These are phyloP conservation scores for Diaporthe helianthi DNA, from an alignment of 2,329 filamentous ascomycete genomes.

Conservation along the genomic window DNA sequence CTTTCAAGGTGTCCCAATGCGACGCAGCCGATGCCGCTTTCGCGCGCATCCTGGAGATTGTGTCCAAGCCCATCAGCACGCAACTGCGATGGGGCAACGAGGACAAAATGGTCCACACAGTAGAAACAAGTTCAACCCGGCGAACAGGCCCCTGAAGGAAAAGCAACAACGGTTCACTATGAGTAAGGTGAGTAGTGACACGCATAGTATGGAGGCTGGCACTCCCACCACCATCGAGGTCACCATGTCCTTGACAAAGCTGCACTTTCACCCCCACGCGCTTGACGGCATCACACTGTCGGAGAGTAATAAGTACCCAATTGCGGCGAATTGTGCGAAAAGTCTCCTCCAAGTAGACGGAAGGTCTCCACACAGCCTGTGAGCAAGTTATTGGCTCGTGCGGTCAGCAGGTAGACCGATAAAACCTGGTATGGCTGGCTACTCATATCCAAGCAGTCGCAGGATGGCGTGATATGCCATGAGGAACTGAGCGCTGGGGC, in stretches of 20 bases:
- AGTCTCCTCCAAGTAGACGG: not conserved
- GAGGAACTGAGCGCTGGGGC: not conserved
- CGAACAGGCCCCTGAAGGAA: not conserved
- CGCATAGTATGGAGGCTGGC: not conserved
- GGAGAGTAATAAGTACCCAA: not conserved
- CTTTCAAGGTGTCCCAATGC: not conserved
- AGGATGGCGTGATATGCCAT: not conserved
- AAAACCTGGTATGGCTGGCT: not conserved
- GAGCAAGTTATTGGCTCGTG: not conserved
- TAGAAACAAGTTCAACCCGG: not conserved
- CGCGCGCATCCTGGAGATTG: not conserved
- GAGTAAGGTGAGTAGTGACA: not conserved
- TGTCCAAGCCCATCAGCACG: not conserved
- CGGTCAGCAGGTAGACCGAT: not conserved
- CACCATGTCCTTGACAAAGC: not conserved
- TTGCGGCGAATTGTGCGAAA: conserved; percentile 1
- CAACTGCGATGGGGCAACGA: not conserved
- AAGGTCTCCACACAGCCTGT: not conserved
- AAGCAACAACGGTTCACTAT: not conserved
- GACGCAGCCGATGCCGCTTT: not conserved
- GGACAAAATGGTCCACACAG: too few species aligned
- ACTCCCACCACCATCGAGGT: not conserved
- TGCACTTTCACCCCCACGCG: not conserved
- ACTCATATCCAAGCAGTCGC: not conserved
- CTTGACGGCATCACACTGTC: not conserved